Conservation (phyloP, 768 basidiomycete species). For the Suillus americanus region DNA sequence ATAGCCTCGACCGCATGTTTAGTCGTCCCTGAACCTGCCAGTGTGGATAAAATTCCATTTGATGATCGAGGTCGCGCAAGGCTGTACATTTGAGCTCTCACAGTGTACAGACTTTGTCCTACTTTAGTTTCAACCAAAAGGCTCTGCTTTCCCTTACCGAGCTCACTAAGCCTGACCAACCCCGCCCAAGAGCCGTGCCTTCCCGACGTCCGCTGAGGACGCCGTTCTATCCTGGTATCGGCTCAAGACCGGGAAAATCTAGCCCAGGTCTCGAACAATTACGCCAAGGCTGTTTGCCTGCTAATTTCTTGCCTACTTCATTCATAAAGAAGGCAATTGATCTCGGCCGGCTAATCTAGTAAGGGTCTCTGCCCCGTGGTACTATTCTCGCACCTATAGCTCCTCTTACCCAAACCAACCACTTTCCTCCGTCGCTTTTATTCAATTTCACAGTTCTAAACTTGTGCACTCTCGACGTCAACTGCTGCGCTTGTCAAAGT, state of each 20-base stretch:
- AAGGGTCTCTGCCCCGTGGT: conserved; percentile 12
- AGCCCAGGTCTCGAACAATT: conserved; percentile 20
- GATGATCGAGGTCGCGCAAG: conserved; percentile 8
- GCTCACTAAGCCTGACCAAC: conserved; percentile 2
- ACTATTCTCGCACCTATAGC: conserved; percentile 10
- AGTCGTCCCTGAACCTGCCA: conserved; percentile 7
- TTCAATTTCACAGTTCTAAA: conserved; percentile 3
- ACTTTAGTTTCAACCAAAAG: conserved; percentile 1
- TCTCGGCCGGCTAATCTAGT: conserved; percentile 18
- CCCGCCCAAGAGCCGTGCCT: conserved; percentile 7
- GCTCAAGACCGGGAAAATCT: conserved; percentile 2
- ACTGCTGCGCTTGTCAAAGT: conserved; percentile 17
- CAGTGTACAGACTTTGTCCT: conserved; percentile 8
- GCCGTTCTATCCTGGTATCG: conserved; percentile 3
- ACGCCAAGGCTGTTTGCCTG: conserved; percentile 3
- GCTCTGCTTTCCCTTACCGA: conserved; percentile 4
- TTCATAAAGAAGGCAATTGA: conserved; percentile 22
- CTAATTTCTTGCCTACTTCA: conserved; percentile 13
- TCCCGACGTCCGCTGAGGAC: conserved; percentile 2
- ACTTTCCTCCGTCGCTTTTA: not conserved
- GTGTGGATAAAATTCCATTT: conserved; percentile 9
- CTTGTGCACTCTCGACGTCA: conserved; percentile 10
- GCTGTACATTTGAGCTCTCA: conserved; percentile 5
- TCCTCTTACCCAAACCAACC: conserved; percentile 10
- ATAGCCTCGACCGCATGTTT: conserved; percentile 8